A percentile compares a stretch with the other conserved stretches of the same genome.
These are phyloP conservation scores for Aspergillus sp. DNA, from an alignment of 2,329 filamentous ascomycete species.

Conservation along the genomic window DNA sequence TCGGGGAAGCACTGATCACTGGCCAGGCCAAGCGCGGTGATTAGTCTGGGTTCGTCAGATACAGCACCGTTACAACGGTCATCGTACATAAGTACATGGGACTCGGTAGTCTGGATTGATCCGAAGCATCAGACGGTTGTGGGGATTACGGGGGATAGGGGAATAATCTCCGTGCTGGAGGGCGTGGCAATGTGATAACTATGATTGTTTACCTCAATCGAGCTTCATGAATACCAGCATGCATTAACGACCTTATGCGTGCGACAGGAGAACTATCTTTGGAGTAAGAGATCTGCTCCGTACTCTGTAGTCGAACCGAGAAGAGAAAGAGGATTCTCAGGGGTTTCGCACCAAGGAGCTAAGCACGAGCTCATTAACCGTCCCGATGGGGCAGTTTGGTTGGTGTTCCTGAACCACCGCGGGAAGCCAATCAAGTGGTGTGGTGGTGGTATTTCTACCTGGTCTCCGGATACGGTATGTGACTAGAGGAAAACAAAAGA, in stretches of 20 bases:
- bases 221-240: too few relatives aligned
- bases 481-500: background rate
- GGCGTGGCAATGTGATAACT: background rate
- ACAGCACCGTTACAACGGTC: constrained; percentile 1
- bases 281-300: background rate
- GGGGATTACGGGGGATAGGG: background rate
- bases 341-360: background rate
- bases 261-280: background rate
- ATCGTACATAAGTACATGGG: background rate
- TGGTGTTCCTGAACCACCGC: background rate
- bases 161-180: background rate
- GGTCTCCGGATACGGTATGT: background rate
- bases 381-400: background rate
- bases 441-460: background rate
- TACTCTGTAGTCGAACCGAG: too few relatives aligned
- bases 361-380: background rate
- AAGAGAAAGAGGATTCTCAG: background rate
- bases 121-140: background rate
- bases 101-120: background rate
- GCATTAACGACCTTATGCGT: too few relatives aligned
- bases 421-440: background rate
- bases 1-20: constrained; percentile 3
- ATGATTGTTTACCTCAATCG: too few relatives aligned
- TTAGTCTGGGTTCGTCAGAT: background rate
- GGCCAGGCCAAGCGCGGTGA: background rate